Conservation (phyloP, 75 land plant genomes). For the Picea sitchensis region DNA sequence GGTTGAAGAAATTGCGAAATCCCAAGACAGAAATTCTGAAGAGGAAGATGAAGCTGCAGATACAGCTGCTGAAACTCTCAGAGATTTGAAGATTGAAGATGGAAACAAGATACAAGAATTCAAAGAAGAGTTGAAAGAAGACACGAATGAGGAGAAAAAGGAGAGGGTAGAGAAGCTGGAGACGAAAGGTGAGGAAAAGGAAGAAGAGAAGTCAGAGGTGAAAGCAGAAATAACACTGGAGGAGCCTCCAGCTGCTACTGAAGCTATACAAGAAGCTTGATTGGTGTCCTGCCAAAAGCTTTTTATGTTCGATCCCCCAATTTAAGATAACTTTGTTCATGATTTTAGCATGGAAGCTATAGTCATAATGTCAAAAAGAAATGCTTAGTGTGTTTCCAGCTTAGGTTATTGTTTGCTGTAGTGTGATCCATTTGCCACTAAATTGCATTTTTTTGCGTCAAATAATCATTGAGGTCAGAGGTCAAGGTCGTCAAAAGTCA, state of each 20-base stretch:
- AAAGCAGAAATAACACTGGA: slow-evolving; percentile 1
- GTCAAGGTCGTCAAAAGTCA: background rate
- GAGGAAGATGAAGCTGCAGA: slow-evolving; percentile 36
- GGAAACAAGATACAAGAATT: background rate
- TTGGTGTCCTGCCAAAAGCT: background rate
- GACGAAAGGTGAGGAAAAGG: background rate
- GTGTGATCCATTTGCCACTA: background rate
- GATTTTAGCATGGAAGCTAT: slow-evolving; percentile 1
- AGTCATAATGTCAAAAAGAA: background rate
- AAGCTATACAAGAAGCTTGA: background rate
- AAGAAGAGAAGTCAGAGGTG: background rate
- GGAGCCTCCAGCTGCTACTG: background rate
- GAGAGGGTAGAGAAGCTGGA: background rate
- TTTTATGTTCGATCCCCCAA: slow-evolving; percentile 1
- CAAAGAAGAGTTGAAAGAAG: background rate
- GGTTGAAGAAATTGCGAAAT: slow-evolving; percentile 50
- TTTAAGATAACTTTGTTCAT: background rate
- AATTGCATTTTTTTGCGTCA: background rate
- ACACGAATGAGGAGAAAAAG: background rate
- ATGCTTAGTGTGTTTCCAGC: background rate
- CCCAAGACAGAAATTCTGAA: slow-evolving; percentile 14
- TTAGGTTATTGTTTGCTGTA: slow-evolving; percentile 2
- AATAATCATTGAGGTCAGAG: slow-evolving; percentile 5
- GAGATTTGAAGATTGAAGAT: slow-evolving; percentile 9
- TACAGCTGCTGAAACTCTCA: background rate